A percentile compares a stretch with the other conserved stretches of the same genome.
Conservation (phyloP, 306 rosid species). For the Acacia melanoxylon region DNA sequence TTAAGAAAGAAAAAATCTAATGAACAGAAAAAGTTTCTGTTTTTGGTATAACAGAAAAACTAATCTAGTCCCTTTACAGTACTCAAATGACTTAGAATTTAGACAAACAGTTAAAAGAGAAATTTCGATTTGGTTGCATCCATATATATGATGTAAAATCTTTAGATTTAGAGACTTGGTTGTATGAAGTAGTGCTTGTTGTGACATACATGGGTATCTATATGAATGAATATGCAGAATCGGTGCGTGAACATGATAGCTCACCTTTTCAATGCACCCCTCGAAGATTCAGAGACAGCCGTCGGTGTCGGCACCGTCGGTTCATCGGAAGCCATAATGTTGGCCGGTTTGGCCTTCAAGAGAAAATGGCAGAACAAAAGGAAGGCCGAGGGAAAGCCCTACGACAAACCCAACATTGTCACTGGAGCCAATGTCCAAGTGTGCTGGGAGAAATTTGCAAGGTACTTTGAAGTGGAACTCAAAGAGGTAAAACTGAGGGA, state of each 20-base stretch:
- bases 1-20: too few relatives aligned
- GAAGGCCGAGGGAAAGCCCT: conserved; percentile 61
- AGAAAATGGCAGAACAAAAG: conserved; percentile 84
- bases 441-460: conserved; percentile 93
- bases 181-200: not conserved
- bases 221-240: conserved; percentile 48
- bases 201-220: not conserved
- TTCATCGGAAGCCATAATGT: conserved; percentile 93
- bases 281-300: conserved; percentile 74
- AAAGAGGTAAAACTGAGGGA: conserved; percentile 79
- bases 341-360: conserved; percentile 96
- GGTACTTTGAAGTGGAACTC: conserved; percentile 90
- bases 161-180: not conserved
- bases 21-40: too few relatives aligned
- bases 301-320: conserved; percentile 95
- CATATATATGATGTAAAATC: not conserved
- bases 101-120: too few relatives aligned
- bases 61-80: not conserved
- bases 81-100: not conserved
- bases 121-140: not conserved
- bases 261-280: conserved; percentile 90
- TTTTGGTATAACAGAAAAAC: too few relatives aligned
- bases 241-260: conserved; percentile 97
- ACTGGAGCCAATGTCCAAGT: conserved; percentile 98
- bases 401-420: conserved; percentile 86